phyloP scores from a whole-genome alignment of 768 basidiomycete genomes.

The Vishniacozyma victoriae region DNA sequence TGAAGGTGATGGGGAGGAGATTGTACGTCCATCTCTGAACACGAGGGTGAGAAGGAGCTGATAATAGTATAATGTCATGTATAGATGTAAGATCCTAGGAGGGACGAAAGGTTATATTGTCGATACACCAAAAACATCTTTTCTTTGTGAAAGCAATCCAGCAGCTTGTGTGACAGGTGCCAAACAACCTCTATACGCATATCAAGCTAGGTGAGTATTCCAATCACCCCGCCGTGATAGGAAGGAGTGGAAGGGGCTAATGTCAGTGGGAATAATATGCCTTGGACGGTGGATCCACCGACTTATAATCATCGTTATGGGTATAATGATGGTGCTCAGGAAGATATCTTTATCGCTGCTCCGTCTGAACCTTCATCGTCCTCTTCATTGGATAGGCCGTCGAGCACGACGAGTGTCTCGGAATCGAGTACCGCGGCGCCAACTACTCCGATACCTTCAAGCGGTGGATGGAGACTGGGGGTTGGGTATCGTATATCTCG shows the following conservation, averaged over 20 bases:
- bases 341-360: slow-evolving; percentile 58
- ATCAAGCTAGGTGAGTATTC: slow-evolving; percentile 8
- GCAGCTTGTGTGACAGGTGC: slow-evolving; percentile 18
- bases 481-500: too few relatives aligned
- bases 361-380: too few relatives aligned
- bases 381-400: too few relatives aligned
- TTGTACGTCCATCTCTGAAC: slow-evolving; percentile 11
- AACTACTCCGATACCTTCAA: too few relatives aligned
- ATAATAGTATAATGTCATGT: slow-evolving; percentile 24
- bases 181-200: slow-evolving; percentile 22
- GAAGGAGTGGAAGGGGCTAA: too few relatives aligned
- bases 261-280: slow-evolving; percentile 21
- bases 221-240: background rate
- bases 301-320: slow-evolving; percentile 64
- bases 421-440: too few relatives aligned
- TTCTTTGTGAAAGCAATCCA: slow-evolving; percentile 15
- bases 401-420: too few relatives aligned
- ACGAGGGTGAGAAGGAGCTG: background rate
- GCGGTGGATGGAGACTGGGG: too few relatives aligned
- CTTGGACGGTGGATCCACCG: slow-evolving; percentile 20
- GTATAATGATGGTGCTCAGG: slow-evolving; percentile 65
- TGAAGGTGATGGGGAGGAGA: slow-evolving; percentile 29
- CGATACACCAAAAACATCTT: slow-evolving; percentile 13
- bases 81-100: slow-evolving; percentile 31
- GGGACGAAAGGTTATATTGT: slow-evolving; percentile 8